phyloP scores from a whole-genome alignment of 2,329 filamentous ascomycete species.

The Aspergillus japonicus region DNA sequence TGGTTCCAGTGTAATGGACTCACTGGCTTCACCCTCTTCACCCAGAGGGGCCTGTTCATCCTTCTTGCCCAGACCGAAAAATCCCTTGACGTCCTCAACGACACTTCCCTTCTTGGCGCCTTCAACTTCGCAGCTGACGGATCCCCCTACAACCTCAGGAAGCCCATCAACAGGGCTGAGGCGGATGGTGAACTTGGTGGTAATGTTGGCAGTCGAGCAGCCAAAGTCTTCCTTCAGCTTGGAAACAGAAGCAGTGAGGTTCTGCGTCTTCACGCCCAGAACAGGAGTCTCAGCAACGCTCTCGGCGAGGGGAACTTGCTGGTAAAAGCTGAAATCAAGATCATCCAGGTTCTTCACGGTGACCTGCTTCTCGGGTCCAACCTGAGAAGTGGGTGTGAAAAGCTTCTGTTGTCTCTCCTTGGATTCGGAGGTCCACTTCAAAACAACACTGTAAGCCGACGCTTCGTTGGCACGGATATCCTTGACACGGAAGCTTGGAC shows the following conservation, averaged over 20 bases:
- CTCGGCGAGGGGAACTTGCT: constrained; percentile 58
- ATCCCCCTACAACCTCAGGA: constrained; percentile 73
- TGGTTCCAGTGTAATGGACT: constrained; percentile 47
- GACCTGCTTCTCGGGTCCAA: constrained; percentile 79
- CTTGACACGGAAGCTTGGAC: constrained; percentile 95
- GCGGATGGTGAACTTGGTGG: constrained; percentile 74
- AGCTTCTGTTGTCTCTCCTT: constrained; percentile 77
- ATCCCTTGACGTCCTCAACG: constrained; percentile 91
- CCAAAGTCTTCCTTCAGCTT: constrained; percentile 75
- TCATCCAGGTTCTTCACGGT: constrained; percentile 80
- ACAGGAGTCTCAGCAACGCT: constrained; percentile 58
- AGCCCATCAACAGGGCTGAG: constrained; percentile 73
- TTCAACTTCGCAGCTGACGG: constrained; percentile 81
- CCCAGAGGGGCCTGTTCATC: constrained; percentile 71
- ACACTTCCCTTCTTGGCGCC: constrained; percentile 73
- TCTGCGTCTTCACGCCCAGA: constrained; percentile 70
- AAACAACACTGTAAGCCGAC: constrained; percentile 68
- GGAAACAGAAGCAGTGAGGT: constrained; percentile 79
- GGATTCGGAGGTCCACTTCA: constrained; percentile 71
- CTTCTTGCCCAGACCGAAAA: constrained; percentile 94
- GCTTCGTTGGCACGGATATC: constrained; percentile 85
- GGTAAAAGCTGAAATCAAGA: constrained; percentile 76
- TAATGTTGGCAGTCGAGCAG: constrained; percentile 73
- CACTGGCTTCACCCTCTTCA: constrained; percentile 56
- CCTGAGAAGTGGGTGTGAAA: constrained; percentile 73